Base-by-base conservation (phyloP, 768 basidiomycete species). In the Suillus cothurnatus region DNA sequence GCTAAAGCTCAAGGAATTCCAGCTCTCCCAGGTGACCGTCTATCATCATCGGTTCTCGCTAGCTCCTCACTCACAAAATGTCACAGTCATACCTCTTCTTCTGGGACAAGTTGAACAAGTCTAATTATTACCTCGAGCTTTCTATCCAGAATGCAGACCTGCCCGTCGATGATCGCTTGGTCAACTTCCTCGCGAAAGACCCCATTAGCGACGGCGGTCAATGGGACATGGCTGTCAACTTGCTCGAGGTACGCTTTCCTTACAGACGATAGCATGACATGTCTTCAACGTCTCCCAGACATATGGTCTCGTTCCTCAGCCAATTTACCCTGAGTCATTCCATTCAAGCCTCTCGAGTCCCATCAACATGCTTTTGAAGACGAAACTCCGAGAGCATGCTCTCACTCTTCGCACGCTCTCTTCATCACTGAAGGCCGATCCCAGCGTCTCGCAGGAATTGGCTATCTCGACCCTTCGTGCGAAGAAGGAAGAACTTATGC, bases 91-190 rank as follows among this genome's bases (percentile, higher is more conserved):
- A 97, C 77, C 83, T 96, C 34, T 96, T 95, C 84, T 96, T 98
- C 85, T 97, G 91, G 84, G 96, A 99, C 79, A 95, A 96, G 78
- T 86, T 98, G 59, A 94, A 96, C 83, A 94, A 97, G 76, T 79
- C 84, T 52, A 91, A 91, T 77, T 95, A 93, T 79, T 97, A 91
- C 77, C 89, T 97, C 21, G 96, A 97, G 77, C 83, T 91, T 47
- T 86, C 91, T 57, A 92, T 98, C 69, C 83, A 97, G 76, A 85
- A 91, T 62, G 88, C 89, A 1, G 88, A 93, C 68, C 83, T 88
- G 47, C 90, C 93, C 1, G 78, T 96, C 60, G 93, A 97, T 62
- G 89, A 93, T 72, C 87, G 96, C 9, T 83, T 95, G n/a, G 81
- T 97, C 62, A 85, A 81, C 61, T 89, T 90, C 79, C 85, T 98